Base-by-base conservation (phyloP, 371 early-diverging fungal species). In the Actinomucor elegans region DNA sequence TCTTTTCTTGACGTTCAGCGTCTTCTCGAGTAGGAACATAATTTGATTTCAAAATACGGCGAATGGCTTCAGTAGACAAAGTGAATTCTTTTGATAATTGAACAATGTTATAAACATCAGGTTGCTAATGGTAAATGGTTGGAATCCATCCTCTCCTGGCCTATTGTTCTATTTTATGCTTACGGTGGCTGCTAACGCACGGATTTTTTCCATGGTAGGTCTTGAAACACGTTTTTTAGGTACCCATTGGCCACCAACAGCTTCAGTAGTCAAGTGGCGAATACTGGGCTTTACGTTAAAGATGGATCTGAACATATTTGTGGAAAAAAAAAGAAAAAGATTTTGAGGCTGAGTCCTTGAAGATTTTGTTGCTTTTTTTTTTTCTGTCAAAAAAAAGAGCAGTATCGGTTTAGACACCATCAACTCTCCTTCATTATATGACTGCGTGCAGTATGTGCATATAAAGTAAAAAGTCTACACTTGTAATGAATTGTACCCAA, bases 141-240 rank as follows among this genome's bases (percentile, higher is more conserved):
- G 28, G 15, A 27, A 46, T 15, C 29, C 31, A 15, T 33, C 31
- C 12, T 43, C 31, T 20, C n/a, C n/a, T n/a, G n/a, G n/a, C n/a
- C n/a, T n/a, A n/a, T n/a, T n/a, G n/a, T n/a, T n/a, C n/a, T 15
- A n/a, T 15, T 15, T 18, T 5, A 32, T 33, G 28, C 34, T 59
- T 62, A 71, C 72, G 28, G 37, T 26, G 11, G 59, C 50, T 27
- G 54, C 47, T n/a, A 68, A 54, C 5, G 46, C 27, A 28, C 68
- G 55, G 11, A 72, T 63, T 28, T 68, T 59, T 21, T 59, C 56
- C 72, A 72, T 72, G 7, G 72, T 68, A 12, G 46, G 38, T 29
- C 72, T 57, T 4, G 72, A 72, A n/a, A 72, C 60, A 32, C 72
- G 47, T 26, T 72, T 72, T 34, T 55, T 72, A 2, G 72, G 72